phyloP scores from a whole-genome alignment of 176 grass and related monocot genomes.

The Lolium perenne region DNA sequence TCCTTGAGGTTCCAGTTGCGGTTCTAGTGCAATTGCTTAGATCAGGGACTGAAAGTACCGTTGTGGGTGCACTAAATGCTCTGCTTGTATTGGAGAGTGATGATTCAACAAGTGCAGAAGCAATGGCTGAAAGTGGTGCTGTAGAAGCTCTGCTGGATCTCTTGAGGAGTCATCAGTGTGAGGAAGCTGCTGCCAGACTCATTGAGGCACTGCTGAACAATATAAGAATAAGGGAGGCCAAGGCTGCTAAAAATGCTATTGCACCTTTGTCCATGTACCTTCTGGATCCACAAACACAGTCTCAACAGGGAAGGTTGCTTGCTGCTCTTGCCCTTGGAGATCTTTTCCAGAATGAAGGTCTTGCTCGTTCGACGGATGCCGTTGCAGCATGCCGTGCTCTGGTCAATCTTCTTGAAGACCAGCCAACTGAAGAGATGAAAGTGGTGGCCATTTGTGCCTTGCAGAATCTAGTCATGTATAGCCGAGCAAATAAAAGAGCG shows the following conservation, averaged over 20 bases:
- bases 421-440: conserved; percentile 99
- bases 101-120: conserved; percentile 98
- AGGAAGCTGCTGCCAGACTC: conserved; percentile 98
- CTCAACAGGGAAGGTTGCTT: conserved; percentile 95
- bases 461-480: conserved; percentile 99
- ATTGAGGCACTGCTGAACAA: conserved; percentile 96
- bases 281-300: conserved; percentile 97
- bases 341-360: conserved; percentile 97
- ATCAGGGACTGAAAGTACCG: conserved; percentile 88
- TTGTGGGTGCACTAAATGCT: conserved; percentile 95
- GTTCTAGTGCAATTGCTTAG: conserved; percentile 92
- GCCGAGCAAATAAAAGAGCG: conserved; percentile 96
- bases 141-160: conserved; percentile 94
- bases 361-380: conserved; percentile 91
- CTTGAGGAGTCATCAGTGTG: conserved; percentile 91
- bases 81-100: conserved; percentile 98
- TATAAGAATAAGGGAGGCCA: conserved; percentile 96
- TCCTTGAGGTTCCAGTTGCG: conserved; percentile 96
- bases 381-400: conserved; percentile 96
- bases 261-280: conserved; percentile 99
- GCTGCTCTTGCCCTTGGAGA: conserved; percentile 97
- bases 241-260: conserved; percentile 97
- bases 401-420: conserved; percentile 99
- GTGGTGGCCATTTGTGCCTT: conserved; percentile 98
- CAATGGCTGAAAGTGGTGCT: conserved; percentile 98